phyloP scores from a whole-genome alignment of 2,329 filamentous ascomycete species.

The Pseudocercospora ulei region DNA sequence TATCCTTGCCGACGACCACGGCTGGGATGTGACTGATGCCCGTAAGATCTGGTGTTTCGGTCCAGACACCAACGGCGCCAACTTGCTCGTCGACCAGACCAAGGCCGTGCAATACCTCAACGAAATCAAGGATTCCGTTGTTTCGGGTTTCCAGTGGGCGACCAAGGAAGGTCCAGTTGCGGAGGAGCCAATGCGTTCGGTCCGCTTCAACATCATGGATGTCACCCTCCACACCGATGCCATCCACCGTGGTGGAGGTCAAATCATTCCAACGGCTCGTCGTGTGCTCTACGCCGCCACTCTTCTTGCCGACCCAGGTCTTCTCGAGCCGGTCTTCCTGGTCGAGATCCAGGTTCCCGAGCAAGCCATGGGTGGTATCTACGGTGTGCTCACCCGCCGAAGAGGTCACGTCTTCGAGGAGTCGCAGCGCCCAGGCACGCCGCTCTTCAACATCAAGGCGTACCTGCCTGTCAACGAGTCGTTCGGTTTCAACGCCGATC shows the following conservation, averaged over 20 bases:
- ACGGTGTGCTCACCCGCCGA: constrained; percentile 93
- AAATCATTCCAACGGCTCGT: constrained; percentile 95
- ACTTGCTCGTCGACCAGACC: constrained; percentile 98
- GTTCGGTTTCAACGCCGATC: constrained; percentile 97
- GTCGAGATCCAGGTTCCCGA: constrained; percentile 99
- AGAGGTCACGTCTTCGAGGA: constrained; percentile 99
- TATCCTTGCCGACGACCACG: constrained; percentile 89
- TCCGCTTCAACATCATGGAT: constrained; percentile 99
- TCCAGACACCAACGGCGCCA: constrained; percentile 93
- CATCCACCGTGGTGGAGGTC: constrained; percentile 98
- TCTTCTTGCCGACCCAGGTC: constrained; percentile 80
- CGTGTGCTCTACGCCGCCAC: constrained; percentile 92
- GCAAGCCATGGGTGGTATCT: constrained; percentile 98
- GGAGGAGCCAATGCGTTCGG: constrained; percentile 93
- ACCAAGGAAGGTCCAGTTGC: constrained; percentile 93
- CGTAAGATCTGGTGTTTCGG: constrained; percentile 99
- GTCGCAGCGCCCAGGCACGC: constrained; percentile 96
- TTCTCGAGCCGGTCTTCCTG: constrained; percentile 96
- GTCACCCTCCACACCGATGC: constrained; percentile 99
- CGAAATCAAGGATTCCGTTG: constrained; percentile 99
- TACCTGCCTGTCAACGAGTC: constrained; percentile 95
- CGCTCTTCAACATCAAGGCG: constrained; percentile 98
- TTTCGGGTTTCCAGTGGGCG: constrained; percentile 99
- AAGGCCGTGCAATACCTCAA: constrained; percentile 99
- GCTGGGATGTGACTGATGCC: constrained; percentile 99